Conservation (phyloP, 345 rosid genomes). For the Camelina neglecta region DNA sequence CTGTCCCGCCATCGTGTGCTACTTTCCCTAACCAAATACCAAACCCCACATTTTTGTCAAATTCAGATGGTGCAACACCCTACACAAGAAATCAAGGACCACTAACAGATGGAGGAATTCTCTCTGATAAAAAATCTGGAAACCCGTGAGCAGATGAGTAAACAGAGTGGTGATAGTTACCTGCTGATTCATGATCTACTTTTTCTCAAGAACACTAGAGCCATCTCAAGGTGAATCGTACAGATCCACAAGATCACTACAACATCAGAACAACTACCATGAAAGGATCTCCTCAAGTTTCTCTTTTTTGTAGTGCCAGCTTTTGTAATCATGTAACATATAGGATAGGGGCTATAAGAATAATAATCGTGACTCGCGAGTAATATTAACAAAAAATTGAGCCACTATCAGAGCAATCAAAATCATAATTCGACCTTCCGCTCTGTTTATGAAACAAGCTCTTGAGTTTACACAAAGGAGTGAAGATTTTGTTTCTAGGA, state of each 20-base stretch:
- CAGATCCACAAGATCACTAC: conserved; percentile 23
- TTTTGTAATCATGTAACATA: conserved; percentile 33
- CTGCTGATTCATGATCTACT: conserved; percentile 14
- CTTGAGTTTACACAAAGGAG: conserved; percentile 27
- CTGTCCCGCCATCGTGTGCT: conserved; percentile 20
- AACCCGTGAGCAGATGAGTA: conserved; percentile 30
- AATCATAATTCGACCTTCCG: background rate
- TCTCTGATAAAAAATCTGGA: conserved; percentile 29
- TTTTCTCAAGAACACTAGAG: conserved; percentile 5
- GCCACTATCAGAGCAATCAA: background rate
- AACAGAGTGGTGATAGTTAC: conserved; percentile 31
- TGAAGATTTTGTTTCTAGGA: conserved; percentile 26
- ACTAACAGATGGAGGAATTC: background rate
- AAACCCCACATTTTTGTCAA: conserved; percentile 32
- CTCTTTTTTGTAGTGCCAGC: background rate
- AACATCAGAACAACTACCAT: conserved; percentile 11
- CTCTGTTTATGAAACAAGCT: conserved; percentile 23
- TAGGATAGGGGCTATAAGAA: background rate
- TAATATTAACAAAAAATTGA: background rate
- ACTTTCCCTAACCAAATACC: conserved; percentile 28
- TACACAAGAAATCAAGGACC: background rate
- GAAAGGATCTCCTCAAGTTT: conserved; percentile 26
- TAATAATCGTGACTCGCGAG: background rate
- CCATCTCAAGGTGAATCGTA: conserved; percentile 5
- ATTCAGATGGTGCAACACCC: conserved; percentile 30